Evolutionary conservation across 1,284 basidiomycete species (phyloP).

Genomic region (Leccinum idahoense): DNA sequence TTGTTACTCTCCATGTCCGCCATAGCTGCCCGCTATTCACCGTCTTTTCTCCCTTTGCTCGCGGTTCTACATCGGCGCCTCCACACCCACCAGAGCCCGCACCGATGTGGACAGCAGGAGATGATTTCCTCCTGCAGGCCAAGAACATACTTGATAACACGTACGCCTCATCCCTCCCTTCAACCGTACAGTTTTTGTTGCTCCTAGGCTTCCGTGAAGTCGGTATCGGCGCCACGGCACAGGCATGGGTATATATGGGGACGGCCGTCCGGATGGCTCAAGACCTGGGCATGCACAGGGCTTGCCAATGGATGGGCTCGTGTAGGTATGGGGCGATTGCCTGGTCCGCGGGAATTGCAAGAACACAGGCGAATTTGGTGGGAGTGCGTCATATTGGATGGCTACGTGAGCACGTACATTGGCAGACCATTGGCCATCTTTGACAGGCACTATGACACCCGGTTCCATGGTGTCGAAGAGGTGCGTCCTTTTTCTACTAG

Average conservation of each 20-base stretch:
- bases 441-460: constrained; percentile 78
- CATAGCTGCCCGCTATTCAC: constrained; percentile 66
- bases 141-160: constrained; percentile 63
- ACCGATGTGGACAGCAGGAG: constrained; percentile 81
- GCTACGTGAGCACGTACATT: constrained; percentile 77
- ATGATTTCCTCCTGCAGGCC: constrained; percentile 66
- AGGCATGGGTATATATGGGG: constrained; percentile 78
- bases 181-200: constrained; percentile 73
- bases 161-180: constrained; percentile 59
- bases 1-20: constrained; percentile 76
- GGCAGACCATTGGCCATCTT: constrained; percentile 75
- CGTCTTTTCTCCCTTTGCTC: constrained; percentile 37
- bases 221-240: constrained; percentile 82
- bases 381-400: constrained; percentile 75
- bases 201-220: constrained; percentile 80
- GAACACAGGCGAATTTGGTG: constrained; percentile 79
- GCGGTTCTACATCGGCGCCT: constrained; percentile 26
- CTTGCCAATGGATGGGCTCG: constrained; percentile 69
- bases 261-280: constrained; percentile 83
- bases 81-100: constrained; percentile 44
- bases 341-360: constrained; percentile 63
- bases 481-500: constrained; percentile 31
- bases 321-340: constrained; percentile 51
- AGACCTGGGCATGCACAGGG: constrained; percentile 80
- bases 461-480: constrained; percentile 61